Base-by-base conservation (phyloP, 345 rosid genomes). In the Corchorus capsularis region DNA sequence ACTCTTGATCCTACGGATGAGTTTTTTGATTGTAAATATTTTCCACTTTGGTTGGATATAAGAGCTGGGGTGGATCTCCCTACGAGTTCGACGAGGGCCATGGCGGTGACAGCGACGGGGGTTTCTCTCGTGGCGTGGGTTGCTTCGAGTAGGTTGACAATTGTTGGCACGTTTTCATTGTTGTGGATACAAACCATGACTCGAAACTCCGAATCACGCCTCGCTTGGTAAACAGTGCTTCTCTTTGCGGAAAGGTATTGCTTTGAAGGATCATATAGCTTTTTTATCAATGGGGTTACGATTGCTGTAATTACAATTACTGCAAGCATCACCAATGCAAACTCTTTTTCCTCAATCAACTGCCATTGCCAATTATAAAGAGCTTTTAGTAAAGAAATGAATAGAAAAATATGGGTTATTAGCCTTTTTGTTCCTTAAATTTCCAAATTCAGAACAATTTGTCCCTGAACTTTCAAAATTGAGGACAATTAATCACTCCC, bases 51-150 rank as follows among this genome's bases (percentile, higher is more conserved):
- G 80, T 83, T 77, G 43, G 75, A 34, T 8, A 83, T 60, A 37
- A 88, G 85, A 32, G 78, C 15, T 0, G 89, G 79, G 52, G 76
- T 57, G 46, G 83, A 54, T 63, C 87, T 55, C 43, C 88, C 88
- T 1, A 75, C 54, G 11, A 84, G 83, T 81, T 86, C 82, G 22
- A 84, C 63, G 15, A 88, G 77, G 70, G 75, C 79, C 78, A 86
- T 75, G 2, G 72, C 84, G 49, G 78, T 68, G 68, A 84, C 77
- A 0, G 59, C n/a, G 4, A 86, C n/a, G 0, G 84, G 81, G 43
- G 71, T 77, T 6, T 69, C 81, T 55, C 54, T 17, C 3, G 45
- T 19, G 2, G 81, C 84, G 13, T 64, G n/a, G 6, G 84, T 71
- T 11, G 71, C 61, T 41, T 84, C 83, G 14, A 88, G 77, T 19